Base-by-base conservation (phyloP, 495 filamentous ascomycete species). In the Penicillium manginii region DNA sequence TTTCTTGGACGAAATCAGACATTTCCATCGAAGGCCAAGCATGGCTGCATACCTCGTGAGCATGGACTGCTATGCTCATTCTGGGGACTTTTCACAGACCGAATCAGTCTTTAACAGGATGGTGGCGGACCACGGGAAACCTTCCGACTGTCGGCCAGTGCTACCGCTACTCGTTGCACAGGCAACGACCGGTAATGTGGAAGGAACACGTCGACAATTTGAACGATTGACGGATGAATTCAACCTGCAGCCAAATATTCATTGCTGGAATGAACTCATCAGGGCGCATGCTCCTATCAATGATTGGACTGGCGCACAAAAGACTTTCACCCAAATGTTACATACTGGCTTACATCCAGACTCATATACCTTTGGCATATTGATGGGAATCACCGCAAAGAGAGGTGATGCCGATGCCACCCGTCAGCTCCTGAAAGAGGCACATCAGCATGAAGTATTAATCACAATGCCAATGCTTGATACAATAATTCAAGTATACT, bases 211-310 rank as follows among this genome's bases (percentile, higher is more conserved):
- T 3, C 64, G 73, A 10, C 81, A 87, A 51, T 92, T 96, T 50
- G 48, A 84, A 23, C 73, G 83, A 10, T 78, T 91, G 2, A 60
- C 68, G 12, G 64, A 70, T 2, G 78, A 83, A 47, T 85, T 85
- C 55, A 73, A 77, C 0, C 61, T 90, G 14, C 50, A 73, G 17
- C 86, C 84, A 18, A 81, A 82, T 58, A 68, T 73, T 0, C 58
- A 73, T 12, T 83, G 81, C 43, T 96, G 87, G 86, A 96, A 97
- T 65, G 87, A 89, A 29, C 67, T 97, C 32, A 74, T 98, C 15
- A 82, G 87, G 57, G 90, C 91, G 3, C 80, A 91, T 69, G 74
- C 77, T 2, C 85, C 84, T 62, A 83, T 82, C 5, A 77, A 81
- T 26, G 88, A 96, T 70, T 76, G 88, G 47, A 76, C 85, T 39